A percentile compares a stretch with the other conserved stretches of the same genome.
These are phyloP conservation scores for Termitomyces sp. DNA, from an alignment of 768 basidiomycete genomes.

Conservation along the genomic window DNA sequence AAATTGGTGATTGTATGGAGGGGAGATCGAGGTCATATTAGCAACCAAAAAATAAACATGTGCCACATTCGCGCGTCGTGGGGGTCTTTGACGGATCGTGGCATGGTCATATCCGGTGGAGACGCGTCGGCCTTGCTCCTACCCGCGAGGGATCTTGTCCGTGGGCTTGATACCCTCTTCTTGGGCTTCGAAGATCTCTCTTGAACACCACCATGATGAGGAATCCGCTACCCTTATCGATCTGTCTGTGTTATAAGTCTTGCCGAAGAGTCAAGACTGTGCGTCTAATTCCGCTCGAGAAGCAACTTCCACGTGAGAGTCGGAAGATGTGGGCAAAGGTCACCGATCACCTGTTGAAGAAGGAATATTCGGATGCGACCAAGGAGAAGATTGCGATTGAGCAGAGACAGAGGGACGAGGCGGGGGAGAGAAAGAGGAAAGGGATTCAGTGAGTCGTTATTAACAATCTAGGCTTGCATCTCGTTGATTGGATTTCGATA, in stretches of 20 bases:
- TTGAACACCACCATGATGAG: conserved; percentile 38
- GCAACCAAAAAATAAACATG: conserved; percentile 61
- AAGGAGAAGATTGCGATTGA: conserved; percentile 90
- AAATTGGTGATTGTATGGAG: conserved; percentile 18
- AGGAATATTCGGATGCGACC: conserved; percentile 91
- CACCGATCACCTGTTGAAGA: conserved; percentile 68
- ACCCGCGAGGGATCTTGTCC: conserved; percentile 38
- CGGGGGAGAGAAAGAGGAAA: conserved; percentile 82
- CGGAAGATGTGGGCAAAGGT: conserved; percentile 86
- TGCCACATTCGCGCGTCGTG: conserved; percentile 74
- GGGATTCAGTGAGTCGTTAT: conserved; percentile 65
- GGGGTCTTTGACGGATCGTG: conserved; percentile 89
- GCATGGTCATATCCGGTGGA: conserved; percentile 82
- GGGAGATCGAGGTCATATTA: conserved; percentile 21
- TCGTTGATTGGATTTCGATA: background rate
- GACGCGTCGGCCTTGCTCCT: conserved; percentile 50
- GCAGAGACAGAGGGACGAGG: conserved; percentile 88
- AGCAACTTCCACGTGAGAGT: conserved; percentile 81
- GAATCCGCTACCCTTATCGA: conserved; percentile 77
- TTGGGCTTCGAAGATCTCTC: conserved; percentile 44
- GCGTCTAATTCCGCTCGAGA: conserved; percentile 74
- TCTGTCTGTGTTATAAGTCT: conserved; percentile 61
- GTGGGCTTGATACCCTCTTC: conserved; percentile 34
- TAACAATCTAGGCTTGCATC: background rate
- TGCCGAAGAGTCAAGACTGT: conserved; percentile 91